Conservation (phyloP, 768 basidiomycete genomes). For the Hydnomerulius pinastri region DNA sequence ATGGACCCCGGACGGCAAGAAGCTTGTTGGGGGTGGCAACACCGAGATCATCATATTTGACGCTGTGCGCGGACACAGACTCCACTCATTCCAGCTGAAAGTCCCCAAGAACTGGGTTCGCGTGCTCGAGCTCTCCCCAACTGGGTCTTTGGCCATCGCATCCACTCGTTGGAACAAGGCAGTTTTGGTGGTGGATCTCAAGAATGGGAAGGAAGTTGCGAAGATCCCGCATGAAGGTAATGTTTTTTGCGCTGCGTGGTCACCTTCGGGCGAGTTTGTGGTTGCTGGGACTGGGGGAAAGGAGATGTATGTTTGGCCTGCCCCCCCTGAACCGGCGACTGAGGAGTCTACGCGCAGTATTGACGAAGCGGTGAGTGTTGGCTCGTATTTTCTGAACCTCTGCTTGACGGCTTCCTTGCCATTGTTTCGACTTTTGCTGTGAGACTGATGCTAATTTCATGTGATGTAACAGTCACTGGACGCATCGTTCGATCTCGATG, state of each 20-base stretch:
- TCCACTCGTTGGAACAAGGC: not conserved
- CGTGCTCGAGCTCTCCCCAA: not conserved
- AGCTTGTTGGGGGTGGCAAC: not conserved
- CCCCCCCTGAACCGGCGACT: not conserved
- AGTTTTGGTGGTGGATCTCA: not conserved
- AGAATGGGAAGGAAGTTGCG: not conserved
- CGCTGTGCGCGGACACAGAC: not conserved
- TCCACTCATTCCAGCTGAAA: not conserved
- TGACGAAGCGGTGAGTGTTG: no score
- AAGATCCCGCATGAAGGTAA: not conserved
- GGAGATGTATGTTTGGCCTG: not conserved
- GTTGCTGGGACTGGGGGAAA: not conserved
- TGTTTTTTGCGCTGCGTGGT: not conserved
- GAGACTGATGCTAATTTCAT: no score
- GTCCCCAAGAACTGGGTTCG: not conserved
- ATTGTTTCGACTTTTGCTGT: no score
- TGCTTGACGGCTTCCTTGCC: no score
- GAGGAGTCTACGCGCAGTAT: not conserved
- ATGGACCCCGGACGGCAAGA: not conserved
- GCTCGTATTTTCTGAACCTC: no score
- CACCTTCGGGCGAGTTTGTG: not conserved
- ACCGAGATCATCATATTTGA: not conserved
- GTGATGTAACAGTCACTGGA: no score
- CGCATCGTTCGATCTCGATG: not conserved
- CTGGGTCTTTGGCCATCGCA: not conserved